Evolutionary conservation across 2,329 filamentous ascomycete genomes (phyloP).

Genomic region (Sclerotinia glacialis): DNA sequence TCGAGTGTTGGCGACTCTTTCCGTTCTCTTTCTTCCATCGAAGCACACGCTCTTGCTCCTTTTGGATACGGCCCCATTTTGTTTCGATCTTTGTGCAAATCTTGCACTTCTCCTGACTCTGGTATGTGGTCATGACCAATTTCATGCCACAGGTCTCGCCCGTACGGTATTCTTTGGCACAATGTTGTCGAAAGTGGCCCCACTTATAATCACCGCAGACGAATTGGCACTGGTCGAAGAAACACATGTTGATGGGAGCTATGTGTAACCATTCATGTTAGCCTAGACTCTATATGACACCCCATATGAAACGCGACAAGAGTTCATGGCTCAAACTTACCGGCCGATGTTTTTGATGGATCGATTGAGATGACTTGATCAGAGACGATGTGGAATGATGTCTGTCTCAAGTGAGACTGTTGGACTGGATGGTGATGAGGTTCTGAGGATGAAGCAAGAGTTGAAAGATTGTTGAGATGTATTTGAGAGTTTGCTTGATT

Average conservation of each 20-base stretch:
- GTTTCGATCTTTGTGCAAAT: conserved; percentile 86
- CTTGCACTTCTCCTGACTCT: conserved; percentile 64
- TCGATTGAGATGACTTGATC: background rate
- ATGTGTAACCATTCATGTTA: conserved; percentile 26
- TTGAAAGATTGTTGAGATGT: conserved; percentile 27
- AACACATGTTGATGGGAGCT: conserved; percentile 69
- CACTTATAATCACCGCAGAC: conserved; percentile 89
- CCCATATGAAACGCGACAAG: conserved; percentile 27
- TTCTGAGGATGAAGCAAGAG: conserved; percentile 27
- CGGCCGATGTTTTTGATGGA: conserved; percentile 24
- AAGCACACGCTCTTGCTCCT: conserved; percentile 70
- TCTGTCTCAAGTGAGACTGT: conserved; percentile 4
- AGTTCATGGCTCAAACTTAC: conserved; percentile 28
- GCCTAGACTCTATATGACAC: conserved; percentile 21
- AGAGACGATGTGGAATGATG: conserved; percentile 7
- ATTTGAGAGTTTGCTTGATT: conserved; percentile 25
- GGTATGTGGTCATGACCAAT: conserved; percentile 73
- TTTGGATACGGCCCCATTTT: conserved; percentile 71
- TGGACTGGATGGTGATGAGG: conserved; percentile 22
- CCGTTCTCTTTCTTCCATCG: conserved; percentile 69
- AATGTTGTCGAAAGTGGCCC: conserved; percentile 89
- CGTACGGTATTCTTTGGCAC: conserved; percentile 90
- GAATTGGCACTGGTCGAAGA: conserved; percentile 88
- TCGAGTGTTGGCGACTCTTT: conserved; percentile 59
- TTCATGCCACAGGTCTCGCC: conserved; percentile 96